A percentile compares a stretch with the other conserved stretches of the same genome.
phyloP scores from a whole-genome alignment of 2,329 filamentous ascomycete genomes.

The Ophiostoma ulmi region DNA sequence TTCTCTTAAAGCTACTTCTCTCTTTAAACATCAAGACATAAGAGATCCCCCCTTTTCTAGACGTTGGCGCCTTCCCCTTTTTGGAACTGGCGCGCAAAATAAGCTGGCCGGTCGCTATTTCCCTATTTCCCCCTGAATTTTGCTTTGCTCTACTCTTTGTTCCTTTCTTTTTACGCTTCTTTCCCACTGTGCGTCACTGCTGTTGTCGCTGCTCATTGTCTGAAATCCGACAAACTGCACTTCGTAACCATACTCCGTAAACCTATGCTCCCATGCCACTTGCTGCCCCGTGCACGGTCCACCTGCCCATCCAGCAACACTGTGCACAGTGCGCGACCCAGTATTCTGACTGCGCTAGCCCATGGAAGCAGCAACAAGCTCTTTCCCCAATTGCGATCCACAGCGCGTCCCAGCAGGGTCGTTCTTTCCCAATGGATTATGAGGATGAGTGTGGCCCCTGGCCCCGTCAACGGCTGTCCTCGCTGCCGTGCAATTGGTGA shows the following conservation, averaged over 20 bases:
- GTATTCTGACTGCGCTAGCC: conserved; percentile 8
- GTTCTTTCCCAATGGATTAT: conserved; percentile 13
- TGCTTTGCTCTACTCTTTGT: conserved; percentile 10
- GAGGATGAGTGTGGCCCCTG: not conserved
- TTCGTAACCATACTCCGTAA: not conserved
- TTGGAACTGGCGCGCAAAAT: conserved; percentile 22
- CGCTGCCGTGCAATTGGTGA: not conserved
- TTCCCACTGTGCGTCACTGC: not conserved
- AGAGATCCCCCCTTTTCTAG: conserved; percentile 23
- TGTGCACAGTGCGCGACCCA: conserved; percentile 7
- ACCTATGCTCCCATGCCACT: not conserved
- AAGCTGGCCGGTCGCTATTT: conserved; percentile 21
- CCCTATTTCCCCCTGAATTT: conserved; percentile 25
- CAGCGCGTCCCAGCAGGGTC: conserved; percentile 15
- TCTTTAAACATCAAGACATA: not conserved
- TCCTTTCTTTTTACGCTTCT: conserved; percentile 3
- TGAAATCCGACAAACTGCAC: not conserved
- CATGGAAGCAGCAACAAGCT: not conserved
- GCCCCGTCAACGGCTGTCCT: conserved; percentile 7
- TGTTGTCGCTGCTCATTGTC: not conserved
- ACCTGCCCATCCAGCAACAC: not conserved
- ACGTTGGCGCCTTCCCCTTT: conserved; percentile 26
- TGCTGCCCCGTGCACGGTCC: not conserved
- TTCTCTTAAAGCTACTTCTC: no score
- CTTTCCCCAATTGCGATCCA: conserved; percentile 23